These are phyloP conservation scores for Coemansia aciculifera DNA, from an alignment of 192 early-diverging fungal species.

Conservation along the genomic window DNA sequence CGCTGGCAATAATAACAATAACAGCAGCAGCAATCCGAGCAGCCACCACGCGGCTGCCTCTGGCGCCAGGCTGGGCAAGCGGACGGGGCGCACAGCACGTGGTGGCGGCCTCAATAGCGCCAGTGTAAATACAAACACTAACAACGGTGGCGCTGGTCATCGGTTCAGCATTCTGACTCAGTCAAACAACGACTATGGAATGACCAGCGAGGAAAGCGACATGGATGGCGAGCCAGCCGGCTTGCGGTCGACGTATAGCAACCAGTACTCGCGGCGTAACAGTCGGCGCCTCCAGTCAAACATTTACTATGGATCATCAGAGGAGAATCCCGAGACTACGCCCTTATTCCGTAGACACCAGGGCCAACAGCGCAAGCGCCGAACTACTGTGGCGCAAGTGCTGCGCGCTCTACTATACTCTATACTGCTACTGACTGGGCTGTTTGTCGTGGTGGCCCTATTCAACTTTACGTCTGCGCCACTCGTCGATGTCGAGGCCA, in stretches of 20 bases:
- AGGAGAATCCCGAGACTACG: slow-evolving; percentile 51
- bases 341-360: slow-evolving; percentile 52
- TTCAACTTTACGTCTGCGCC: slow-evolving; percentile 56
- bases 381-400: slow-evolving; percentile 21
- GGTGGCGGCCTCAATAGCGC: slow-evolving; percentile 5
- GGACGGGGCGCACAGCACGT: slow-evolving; percentile 3
- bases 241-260: slow-evolving; percentile 43
- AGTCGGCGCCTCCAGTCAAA: slow-evolving; percentile 45
- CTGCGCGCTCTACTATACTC: slow-evolving; percentile 26
- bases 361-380: slow-evolving; percentile 40
- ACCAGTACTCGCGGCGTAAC: slow-evolving; percentile 50
- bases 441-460: slow-evolving; percentile 45
- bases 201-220: slow-evolving; percentile 52
- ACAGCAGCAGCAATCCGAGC: not conserved
- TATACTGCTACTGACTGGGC: slow-evolving; percentile 23
- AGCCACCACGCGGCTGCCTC: not conserved
- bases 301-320: slow-evolving; percentile 51
- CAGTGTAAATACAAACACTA: slow-evolving; percentile 28
- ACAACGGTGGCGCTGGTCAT: slow-evolving; percentile 27
- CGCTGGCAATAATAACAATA: slow-evolving; percentile 10
- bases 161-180: slow-evolving; percentile 53
- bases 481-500: slow-evolving; percentile 51
- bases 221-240: slow-evolving; percentile 48
- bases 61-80: slow-evolving; percentile 3
- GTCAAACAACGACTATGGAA: slow-evolving; percentile 46